Percentiles rank a stretch among this genome's conserved stretches.
These are phyloP conservation scores for Arthrinium phaeospermum DNA, from an alignment of 2,329 filamentous ascomycete species.

Conservation along the genomic window DNA sequence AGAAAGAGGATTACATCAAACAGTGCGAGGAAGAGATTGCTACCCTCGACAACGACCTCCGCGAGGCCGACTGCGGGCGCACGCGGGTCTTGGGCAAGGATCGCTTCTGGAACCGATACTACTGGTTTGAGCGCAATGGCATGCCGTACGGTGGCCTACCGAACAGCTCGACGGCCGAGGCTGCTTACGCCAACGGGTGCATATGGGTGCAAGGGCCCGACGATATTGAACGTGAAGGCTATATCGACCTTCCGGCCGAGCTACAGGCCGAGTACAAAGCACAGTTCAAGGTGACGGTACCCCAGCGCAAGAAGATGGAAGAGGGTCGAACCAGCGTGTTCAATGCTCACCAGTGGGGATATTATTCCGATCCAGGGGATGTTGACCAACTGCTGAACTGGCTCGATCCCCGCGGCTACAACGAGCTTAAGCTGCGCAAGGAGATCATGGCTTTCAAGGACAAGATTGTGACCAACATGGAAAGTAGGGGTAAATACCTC, in stretches of 20 bases:
- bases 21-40: slow-evolving; percentile 86
- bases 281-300: slow-evolving; percentile 81
- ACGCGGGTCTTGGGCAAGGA: slow-evolving; percentile 91
- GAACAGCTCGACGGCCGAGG: slow-evolving; percentile 83
- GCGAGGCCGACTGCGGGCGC: slow-evolving; percentile 91
- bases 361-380: slow-evolving; percentile 79
- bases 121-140: slow-evolving; percentile 98
- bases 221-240: slow-evolving; percentile 83
- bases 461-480: slow-evolving; percentile 66
- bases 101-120: slow-evolving; percentile 97
- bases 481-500: slow-evolving; percentile 77
- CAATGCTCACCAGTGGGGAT: slow-evolving; percentile 86
- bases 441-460: slow-evolving; percentile 66
- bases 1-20: slow-evolving; percentile 80
- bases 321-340: slow-evolving; percentile 82
- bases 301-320: slow-evolving; percentile 83
- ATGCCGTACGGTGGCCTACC: slow-evolving; percentile 95
- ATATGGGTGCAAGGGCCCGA: slow-evolving; percentile 97
- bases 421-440: slow-evolving; percentile 87
- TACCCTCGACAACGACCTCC: slow-evolving; percentile 86
- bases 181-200: slow-evolving; percentile 90
- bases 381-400: slow-evolving; percentile 83
- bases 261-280: slow-evolving; percentile 77
- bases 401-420: slow-evolving; percentile 85
- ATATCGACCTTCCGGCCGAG: slow-evolving; percentile 77